Conservation (phyloP, 2,329 filamentous ascomycete genomes). For the Dactylellina cionopaga region DNA sequence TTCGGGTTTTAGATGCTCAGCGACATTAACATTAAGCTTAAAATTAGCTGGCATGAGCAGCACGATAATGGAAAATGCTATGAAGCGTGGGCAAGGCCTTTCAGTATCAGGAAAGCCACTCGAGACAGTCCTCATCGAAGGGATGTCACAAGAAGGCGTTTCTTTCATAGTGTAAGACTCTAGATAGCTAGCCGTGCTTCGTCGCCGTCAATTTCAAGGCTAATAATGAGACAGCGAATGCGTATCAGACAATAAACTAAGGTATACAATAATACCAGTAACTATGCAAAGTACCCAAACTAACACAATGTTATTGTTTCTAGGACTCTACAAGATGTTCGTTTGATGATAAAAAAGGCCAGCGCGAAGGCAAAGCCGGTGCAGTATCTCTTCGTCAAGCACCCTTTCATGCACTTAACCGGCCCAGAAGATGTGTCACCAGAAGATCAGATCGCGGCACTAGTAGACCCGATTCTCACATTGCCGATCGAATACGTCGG, state of each 20-base stretch:
- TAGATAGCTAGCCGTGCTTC: too few relatives aligned
- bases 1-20: neutral
- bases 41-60: conserved; percentile 78
- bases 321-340: conserved; percentile 77
- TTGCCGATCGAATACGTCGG: conserved; percentile 44
- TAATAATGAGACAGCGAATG: conserved; percentile 52
- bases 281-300: conserved; percentile 63
- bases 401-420: conserved; percentile 65
- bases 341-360: conserved; percentile 74
- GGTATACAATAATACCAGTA: conserved; percentile 45
- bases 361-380: conserved; percentile 78
- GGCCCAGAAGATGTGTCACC: conserved; percentile 37
- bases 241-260: conserved; percentile 56
- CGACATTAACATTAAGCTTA: neutral
- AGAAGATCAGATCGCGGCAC: conserved; percentile 19
- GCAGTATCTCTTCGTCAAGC: conserved; percentile 84
- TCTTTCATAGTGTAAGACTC: conserved; percentile 73
- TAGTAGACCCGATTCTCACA: conserved; percentile 36
- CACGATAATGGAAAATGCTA: conserved; percentile 80
- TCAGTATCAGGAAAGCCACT: conserved; percentile 78
- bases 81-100: conserved; percentile 87
- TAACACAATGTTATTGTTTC: conserved; percentile 83
- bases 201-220: conserved; percentile 22
- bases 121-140: conserved; percentile 81
- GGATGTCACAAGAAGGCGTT: conserved; percentile 76